Percentiles rank a stretch among this genome's conserved stretches.
Evolutionary conservation across 139 green algal genomes (phyloP).

Genomic region (Yamagishiella unicocca): DNA sequence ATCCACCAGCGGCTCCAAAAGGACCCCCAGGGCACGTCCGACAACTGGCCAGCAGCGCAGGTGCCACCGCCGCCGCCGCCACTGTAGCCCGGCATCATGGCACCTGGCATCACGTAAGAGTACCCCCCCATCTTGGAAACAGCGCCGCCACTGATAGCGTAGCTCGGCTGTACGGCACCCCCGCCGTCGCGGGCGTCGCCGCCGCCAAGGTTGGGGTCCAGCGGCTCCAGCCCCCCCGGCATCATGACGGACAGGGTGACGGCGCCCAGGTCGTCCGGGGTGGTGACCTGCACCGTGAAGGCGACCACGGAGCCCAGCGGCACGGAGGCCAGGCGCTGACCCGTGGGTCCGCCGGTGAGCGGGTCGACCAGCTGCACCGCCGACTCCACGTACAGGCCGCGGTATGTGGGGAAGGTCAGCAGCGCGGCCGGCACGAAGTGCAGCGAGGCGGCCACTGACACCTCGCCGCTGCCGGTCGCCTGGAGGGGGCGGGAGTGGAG

Average conservation of each 20-base stretch:
- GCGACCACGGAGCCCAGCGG: conserved; percentile 63
- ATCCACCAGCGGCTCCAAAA: conserved; percentile 43
- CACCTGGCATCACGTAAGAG: background rate
- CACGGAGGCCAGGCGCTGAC: conserved; percentile 50
- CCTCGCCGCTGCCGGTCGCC: conserved; percentile 56
- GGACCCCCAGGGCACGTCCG: background rate
- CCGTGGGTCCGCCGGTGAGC: conserved; percentile 36
- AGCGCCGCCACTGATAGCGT: too few species aligned
- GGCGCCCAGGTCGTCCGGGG: conserved; percentile 66
- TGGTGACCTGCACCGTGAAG: conserved; percentile 71
- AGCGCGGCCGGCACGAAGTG: conserved; percentile 68
- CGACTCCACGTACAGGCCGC: conserved; percentile 71
- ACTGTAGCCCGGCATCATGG: background rate
- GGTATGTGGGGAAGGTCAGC: conserved; percentile 71
- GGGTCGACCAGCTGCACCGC: conserved; percentile 55
- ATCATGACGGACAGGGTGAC: conserved; percentile 67
- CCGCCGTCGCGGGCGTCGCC: too few species aligned
- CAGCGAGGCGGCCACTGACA: conserved; percentile 57
- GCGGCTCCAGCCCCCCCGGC: conserved; percentile 75
- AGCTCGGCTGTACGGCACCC: too few species aligned
- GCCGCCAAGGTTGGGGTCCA: conserved; percentile 66
- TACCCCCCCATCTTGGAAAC: background rate
- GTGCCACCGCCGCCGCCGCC: background rate
- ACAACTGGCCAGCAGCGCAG: background rate
- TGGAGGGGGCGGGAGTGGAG: background rate